Conservation (phyloP, 345 rosid genomes). For the Gossypium anomalum region DNA sequence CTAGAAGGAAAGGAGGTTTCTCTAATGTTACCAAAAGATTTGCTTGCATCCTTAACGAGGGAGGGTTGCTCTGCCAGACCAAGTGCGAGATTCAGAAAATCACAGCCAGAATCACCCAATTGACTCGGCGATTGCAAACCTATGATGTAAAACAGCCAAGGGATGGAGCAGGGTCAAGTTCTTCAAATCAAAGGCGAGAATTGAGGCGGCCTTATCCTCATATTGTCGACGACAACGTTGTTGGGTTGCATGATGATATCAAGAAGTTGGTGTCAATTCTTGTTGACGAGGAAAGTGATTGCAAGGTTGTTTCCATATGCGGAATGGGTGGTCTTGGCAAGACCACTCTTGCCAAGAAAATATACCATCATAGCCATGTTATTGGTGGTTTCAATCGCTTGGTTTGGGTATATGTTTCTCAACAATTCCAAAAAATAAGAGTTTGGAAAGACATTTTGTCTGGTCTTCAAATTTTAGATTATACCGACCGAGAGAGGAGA, state of each 20-base stretch:
- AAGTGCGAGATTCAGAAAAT: neutral
- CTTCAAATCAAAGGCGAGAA: neutral
- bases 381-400: conserved; percentile 20
- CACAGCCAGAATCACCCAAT: neutral
- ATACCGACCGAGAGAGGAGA: conserved; percentile 18
- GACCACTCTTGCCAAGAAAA: conserved; percentile 39
- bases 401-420: conserved; percentile 43
- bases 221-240: conserved; percentile 18
- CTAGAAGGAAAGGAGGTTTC: neutral
- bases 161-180: neutral
- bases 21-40: neutral
- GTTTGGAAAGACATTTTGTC: conserved; percentile 30
- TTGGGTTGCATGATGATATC: conserved; percentile 28
- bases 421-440: conserved; percentile 23
- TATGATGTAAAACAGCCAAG: neutral
- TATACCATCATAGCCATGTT: conserved; percentile 23
- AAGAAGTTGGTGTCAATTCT: conserved; percentile 20
- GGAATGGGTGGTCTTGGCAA: conserved; percentile 56
- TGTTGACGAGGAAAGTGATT: neutral
- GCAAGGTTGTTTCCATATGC: conserved; percentile 21
- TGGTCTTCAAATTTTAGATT: conserved; percentile 5
- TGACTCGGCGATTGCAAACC: neutral
- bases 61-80: neutral
- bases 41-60: neutral
- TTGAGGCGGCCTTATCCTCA: conserved; percentile 29